These are phyloP conservation scores for Hyphodiscus sp. DNA, from an alignment of 2,329 filamentous ascomycete species.

Conservation along the genomic window DNA sequence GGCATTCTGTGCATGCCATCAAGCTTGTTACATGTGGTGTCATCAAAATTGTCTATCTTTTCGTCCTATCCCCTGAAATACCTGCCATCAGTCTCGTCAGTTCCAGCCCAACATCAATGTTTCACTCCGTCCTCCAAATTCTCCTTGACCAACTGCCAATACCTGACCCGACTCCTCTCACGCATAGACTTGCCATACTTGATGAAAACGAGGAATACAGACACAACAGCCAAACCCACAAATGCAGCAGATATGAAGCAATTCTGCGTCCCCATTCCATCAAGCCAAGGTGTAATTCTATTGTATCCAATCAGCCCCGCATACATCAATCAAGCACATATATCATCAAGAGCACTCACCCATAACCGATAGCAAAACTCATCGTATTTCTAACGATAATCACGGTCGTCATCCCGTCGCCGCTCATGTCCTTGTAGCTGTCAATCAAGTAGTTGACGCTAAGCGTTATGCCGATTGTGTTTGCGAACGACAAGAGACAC, in stretches of 20 bases:
- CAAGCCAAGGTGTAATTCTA: slow-evolving; percentile 37
- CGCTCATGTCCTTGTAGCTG: slow-evolving; percentile 21
- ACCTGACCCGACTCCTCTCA: neutral
- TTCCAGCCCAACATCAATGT: neutral
- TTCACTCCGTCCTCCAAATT: slow-evolving; percentile 19
- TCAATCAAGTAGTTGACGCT: neutral
- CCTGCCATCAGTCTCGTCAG: neutral
- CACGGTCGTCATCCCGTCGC: slow-evolving; percentile 41
- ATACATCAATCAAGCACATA: neutral
- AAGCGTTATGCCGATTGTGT: neutral
- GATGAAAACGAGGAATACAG: slow-evolving; percentile 22
- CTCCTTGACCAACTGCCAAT: neutral
- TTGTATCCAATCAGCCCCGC: neutral
- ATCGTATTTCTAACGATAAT: slow-evolving; percentile 40
- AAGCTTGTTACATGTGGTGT: neutral
- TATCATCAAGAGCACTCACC: slow-evolving; percentile 12
- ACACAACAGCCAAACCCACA: slow-evolving; percentile 15
- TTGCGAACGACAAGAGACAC: neutral
- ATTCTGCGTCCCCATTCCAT: slow-evolving; percentile 33
- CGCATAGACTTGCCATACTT: slow-evolving; percentile 3
- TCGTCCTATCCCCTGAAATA: neutral
- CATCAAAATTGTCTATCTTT: neutral
- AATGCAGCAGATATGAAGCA: slow-evolving; percentile 37
- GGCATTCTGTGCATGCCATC: neutral
- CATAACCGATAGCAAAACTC: slow-evolving; percentile 41